Percentiles rank a stretch among this genome's conserved stretches.
Evolutionary conservation across 2,329 filamentous ascomycete genomes (phyloP).

Genomic region (Rutstroemia sp.): DNA sequence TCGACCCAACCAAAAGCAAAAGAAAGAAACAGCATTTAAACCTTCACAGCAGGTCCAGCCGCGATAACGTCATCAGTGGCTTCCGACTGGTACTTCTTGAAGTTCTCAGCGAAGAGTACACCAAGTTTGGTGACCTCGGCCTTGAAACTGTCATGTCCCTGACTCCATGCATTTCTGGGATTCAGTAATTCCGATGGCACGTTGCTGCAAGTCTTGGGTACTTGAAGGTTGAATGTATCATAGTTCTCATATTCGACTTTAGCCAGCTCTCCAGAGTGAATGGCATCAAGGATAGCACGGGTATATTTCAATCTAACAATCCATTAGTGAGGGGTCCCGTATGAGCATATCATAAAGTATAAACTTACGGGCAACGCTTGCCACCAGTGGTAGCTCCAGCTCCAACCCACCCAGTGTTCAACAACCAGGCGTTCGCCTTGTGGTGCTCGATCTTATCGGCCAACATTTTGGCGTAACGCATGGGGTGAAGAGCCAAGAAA

Average conservation of each 20-base stretch:
- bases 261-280: conserved; percentile 93
- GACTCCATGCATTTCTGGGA: conserved; percentile 87
- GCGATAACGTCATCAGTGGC: conserved; percentile 73
- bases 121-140: conserved; percentile 87
- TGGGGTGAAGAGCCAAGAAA: conserved; percentile 97
- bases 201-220: conserved; percentile 85
- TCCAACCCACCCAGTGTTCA: conserved; percentile 97
- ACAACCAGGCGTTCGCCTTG: conserved; percentile 94
- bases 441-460: conserved; percentile 95
- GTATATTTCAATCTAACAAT: conserved; percentile 74
- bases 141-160: conserved; percentile 72
- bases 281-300: conserved; percentile 93
- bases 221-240: conserved; percentile 90
- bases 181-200: conserved; percentile 92
- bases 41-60: conserved; percentile 43
- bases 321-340: conserved; percentile 10
- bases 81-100: conserved; percentile 86
- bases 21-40: conserved; percentile 4
- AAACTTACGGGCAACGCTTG: conserved; percentile 74
- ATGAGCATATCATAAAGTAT: background rate
- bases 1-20: background rate
- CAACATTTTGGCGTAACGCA: conserved; percentile 98
- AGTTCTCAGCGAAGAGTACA: conserved; percentile 89
- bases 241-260: conserved; percentile 92
- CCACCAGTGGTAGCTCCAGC: conserved; percentile 85